These are phyloP conservation scores for Colletotrichum acutatum DNA, from an alignment of 2,329 filamentous ascomycete genomes.

Conservation along the genomic window DNA sequence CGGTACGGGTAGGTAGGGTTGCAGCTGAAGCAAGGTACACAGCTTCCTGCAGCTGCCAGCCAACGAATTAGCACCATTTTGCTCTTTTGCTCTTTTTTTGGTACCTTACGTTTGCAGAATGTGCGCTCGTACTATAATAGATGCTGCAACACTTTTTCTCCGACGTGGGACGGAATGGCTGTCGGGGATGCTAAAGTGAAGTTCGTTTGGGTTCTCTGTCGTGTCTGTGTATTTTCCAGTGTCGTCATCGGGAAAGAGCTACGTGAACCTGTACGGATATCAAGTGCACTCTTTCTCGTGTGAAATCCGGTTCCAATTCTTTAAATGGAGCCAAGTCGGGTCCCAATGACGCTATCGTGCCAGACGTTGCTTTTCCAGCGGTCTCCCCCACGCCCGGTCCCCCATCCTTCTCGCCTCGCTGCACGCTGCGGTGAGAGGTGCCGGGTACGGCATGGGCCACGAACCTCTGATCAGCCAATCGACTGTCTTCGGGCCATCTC, in stretches of 20 bases:
- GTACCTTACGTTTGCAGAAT: not conserved
- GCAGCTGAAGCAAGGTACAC: slow-evolving; percentile 14
- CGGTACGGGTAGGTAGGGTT: not conserved
- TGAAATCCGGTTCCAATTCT: slow-evolving; percentile 10
- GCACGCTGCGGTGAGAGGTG: not conserved
- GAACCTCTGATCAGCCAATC: not conserved
- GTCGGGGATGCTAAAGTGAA: not conserved
- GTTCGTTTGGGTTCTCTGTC: not conserved
- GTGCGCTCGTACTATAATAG: not conserved
- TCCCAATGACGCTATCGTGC: slow-evolving; percentile 31
- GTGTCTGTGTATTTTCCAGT: not conserved
- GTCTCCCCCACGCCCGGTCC: slow-evolving; percentile 14
- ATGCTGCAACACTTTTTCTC: not conserved
- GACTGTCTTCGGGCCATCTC: not conserved
- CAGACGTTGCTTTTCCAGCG: slow-evolving; percentile 16
- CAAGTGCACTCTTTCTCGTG: slow-evolving; percentile 7
- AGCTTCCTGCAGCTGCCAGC: slow-evolving; percentile 1
- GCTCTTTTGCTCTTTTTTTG: not conserved
- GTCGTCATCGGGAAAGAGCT: slow-evolving; percentile 11
- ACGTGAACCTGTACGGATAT: not conserved
- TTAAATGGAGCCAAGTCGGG: not conserved
- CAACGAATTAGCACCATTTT: not conserved
- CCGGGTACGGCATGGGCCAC: slow-evolving; percentile 1
- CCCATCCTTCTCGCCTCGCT: not conserved
- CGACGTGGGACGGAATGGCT: not conserved